Evolutionary conservation across 306 rosid genomes (phyloP).

Genomic region (Trifolium repens): DNA sequence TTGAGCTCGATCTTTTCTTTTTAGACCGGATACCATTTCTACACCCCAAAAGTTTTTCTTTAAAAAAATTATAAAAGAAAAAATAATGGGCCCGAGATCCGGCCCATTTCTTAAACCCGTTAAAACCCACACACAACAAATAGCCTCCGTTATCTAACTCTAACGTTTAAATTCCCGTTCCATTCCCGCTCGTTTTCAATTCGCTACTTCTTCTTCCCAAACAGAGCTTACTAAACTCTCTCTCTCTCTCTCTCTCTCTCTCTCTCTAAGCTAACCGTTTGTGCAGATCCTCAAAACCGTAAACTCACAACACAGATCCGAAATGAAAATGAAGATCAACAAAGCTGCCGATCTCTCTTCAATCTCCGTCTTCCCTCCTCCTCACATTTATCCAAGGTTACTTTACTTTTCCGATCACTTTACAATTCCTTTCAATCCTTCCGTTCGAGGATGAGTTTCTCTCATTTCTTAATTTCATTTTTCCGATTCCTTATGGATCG

Average conservation of each 20-base stretch:
- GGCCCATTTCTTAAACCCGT: too few relatives aligned
- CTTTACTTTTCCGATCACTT: background rate
- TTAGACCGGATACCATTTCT: too few relatives aligned
- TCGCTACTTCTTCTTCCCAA: slow-evolving; percentile 1
- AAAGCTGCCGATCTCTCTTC: slow-evolving; percentile 87
- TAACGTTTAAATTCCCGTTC: slow-evolving; percentile 2
- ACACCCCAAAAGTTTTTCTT: too few relatives aligned
- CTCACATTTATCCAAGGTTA: slow-evolving; percentile 29
- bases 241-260: background rate
- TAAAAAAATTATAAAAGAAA: too few relatives aligned
- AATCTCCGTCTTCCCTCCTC: slow-evolving; percentile 92
- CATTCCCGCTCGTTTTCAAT: slow-evolving; percentile 29
- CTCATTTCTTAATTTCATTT: background rate
- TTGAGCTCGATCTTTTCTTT: too few relatives aligned
- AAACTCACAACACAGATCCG: slow-evolving; percentile 23
- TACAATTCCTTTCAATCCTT: background rate
- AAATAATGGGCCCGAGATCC: too few relatives aligned
- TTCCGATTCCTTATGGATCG: background rate
- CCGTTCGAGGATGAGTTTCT: background rate
- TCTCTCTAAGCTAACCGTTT: slow-evolving; percentile 14
- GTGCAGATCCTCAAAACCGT: background rate
- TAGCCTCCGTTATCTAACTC: background rate
- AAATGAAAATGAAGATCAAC: slow-evolving; percentile 81
- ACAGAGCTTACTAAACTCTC: background rate
- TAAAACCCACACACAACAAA: background rate